Percentiles rank a stretch among this genome's conserved stretches.
These are phyloP conservation scores for Puccinia polysora DNA, from an alignment of 1,284 basidiomycete genomes.

Conservation along the genomic window DNA sequence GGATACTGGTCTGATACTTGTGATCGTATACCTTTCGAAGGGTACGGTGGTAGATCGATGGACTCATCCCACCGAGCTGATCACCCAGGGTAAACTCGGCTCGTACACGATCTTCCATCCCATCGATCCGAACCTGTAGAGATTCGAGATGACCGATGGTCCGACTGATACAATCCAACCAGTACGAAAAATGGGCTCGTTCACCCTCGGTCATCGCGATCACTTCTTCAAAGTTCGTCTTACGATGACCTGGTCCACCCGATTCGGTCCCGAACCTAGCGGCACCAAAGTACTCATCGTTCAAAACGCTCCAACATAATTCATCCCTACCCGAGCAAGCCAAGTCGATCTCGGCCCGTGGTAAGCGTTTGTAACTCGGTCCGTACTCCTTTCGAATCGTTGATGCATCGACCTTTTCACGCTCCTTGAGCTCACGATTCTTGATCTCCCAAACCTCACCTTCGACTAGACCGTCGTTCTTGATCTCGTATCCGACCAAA, in stretches of 20 bases:
- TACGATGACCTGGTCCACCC: constrained; percentile 44
- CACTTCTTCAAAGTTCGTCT: constrained; percentile 44
- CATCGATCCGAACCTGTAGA: constrained; percentile 28
- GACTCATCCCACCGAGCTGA: constrained; percentile 40
- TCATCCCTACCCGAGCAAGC: constrained; percentile 39
- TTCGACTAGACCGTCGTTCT: constrained; percentile 41
- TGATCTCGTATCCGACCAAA: constrained; percentile 42
- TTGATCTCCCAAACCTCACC: constrained; percentile 43
- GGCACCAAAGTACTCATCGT: constrained; percentile 44
- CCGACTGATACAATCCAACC: constrained; percentile 41
- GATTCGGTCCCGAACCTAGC: constrained; percentile 43
- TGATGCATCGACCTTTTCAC: constrained; percentile 40
- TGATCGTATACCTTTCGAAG: constrained; percentile 36
- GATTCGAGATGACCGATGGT: constrained; percentile 43
- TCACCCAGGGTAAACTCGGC: constrained; percentile 27
- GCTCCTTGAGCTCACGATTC: constrained; percentile 31
- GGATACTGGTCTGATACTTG: constrained; percentile 35
- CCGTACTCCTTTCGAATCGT: constrained; percentile 35
- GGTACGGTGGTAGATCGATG: constrained; percentile 42
- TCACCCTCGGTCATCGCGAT: constrained; percentile 44
- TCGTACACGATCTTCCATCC: constrained; percentile 31
- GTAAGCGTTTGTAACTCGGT: constrained; percentile 39
- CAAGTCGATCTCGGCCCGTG: constrained; percentile 34
- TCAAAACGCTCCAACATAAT: constrained; percentile 41
- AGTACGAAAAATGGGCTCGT: constrained; percentile 41